Evolutionary conservation across 2,329 filamentous ascomycete genomes (phyloP).

Genomic region (Penicillium sp.): DNA sequence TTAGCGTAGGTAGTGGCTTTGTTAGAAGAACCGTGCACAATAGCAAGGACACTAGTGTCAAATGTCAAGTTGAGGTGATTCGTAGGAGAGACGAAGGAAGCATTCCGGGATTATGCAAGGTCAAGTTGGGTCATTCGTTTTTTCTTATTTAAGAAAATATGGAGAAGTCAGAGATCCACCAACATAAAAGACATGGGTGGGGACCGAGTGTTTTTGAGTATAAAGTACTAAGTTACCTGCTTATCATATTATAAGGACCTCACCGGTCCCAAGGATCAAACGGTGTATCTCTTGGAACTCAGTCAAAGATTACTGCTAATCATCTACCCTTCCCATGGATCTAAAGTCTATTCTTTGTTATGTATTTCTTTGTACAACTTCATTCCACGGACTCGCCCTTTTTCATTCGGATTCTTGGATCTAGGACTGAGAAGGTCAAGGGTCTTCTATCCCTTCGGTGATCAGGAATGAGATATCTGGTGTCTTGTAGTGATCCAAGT

Average conservation of each 20-base stretch:
- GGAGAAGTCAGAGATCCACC: neutral
- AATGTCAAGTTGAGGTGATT: neutral
- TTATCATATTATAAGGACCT: neutral
- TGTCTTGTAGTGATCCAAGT: neutral
- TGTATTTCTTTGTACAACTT: neutral
- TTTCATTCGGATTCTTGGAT: neutral
- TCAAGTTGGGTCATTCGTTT: neutral
- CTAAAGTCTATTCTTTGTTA: neutral
- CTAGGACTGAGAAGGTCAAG: neutral
- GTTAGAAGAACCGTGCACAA: slow-evolving; percentile 4
- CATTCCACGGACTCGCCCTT: neutral
- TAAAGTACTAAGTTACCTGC: neutral
- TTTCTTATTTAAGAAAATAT: slow-evolving; percentile 2
- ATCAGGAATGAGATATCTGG: neutral
- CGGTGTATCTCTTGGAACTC: neutral
- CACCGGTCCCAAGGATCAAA: neutral
- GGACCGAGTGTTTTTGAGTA: neutral
- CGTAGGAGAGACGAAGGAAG: neutral
- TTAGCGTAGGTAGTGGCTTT: slow-evolving; percentile 13
- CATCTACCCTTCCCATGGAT: neutral
- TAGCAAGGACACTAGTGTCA: neutral
- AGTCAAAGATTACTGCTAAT: neutral
- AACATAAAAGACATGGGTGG: neutral
- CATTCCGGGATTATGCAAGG: neutral
- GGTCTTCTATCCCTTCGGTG: neutral